phyloP scores from a whole-genome alignment of 352 stramenopile species.

The Phytophthora palmivora region DNA sequence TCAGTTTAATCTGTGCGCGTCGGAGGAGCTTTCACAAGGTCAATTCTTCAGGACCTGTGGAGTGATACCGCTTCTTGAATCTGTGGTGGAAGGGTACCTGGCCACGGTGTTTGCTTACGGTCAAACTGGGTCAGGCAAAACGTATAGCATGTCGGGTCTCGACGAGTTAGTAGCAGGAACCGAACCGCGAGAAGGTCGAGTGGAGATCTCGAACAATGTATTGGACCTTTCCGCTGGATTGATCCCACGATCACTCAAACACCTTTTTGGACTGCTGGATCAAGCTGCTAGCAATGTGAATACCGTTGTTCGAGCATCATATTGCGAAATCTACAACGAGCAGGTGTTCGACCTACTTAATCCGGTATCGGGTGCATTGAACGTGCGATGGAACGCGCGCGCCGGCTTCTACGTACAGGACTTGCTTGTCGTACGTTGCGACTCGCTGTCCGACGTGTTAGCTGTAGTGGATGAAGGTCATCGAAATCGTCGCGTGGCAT shows the following conservation, averaged over 20 bases:
- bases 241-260: constrained; percentile 77
- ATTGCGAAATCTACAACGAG: constrained; percentile 90
- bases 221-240: constrained; percentile 68
- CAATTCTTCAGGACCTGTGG: constrained; percentile 75
- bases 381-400: constrained; percentile 76
- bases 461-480: constrained; percentile 82
- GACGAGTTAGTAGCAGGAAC: constrained; percentile 60
- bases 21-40: constrained; percentile 60
- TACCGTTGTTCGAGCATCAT: constrained; percentile 75
- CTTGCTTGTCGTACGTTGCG: constrained; percentile 76
- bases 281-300: constrained; percentile 51
- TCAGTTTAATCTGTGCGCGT: constrained; percentile 78
- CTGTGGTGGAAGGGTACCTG: constrained; percentile 74
- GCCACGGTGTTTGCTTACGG: constrained; percentile 76
- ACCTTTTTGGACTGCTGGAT: constrained; percentile 65
- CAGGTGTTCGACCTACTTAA: constrained; percentile 84
- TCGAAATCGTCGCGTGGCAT: constrained; percentile 67
- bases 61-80: constrained; percentile 65
- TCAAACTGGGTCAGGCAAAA: constrained; percentile 74
- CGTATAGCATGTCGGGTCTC: constrained; percentile 83
- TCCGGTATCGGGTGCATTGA: constrained; percentile 60
- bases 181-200: constrained; percentile 22
- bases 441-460: constrained; percentile 75
- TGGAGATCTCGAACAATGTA: constrained; percentile 1
- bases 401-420: constrained; percentile 85